These are phyloP conservation scores for Eurotiales sp. DNA, from an alignment of 2,329 filamentous ascomycete genomes.

Conservation along the genomic window DNA sequence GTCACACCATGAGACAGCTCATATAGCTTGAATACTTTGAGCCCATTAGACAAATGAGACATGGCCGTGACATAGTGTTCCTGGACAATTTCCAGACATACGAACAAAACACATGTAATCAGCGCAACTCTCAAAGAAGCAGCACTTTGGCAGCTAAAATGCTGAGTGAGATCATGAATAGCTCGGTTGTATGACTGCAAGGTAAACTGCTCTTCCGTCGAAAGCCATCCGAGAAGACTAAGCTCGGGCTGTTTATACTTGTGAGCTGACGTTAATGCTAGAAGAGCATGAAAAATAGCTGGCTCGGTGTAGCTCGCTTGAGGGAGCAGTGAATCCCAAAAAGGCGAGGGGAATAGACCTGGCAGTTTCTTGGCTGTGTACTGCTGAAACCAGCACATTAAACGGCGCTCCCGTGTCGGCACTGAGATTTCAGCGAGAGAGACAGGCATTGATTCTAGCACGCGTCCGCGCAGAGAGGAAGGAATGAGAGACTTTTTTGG, in stretches of 20 bases:
- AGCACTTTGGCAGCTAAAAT: background rate
- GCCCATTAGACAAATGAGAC: slow-evolving; percentile 1
- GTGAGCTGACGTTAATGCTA: background rate
- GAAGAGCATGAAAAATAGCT: background rate
- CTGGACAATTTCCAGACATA: slow-evolving; percentile 2
- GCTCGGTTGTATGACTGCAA: background rate
- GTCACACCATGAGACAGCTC: background rate
- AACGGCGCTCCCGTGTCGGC: background rate
- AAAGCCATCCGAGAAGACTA: background rate
- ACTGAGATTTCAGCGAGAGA: background rate
- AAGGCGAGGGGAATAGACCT: background rate
- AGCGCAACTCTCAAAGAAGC: slow-evolving; percentile 1
- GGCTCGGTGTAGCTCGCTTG: slow-evolving; percentile 2
- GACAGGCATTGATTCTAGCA: background rate
- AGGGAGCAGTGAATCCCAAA: slow-evolving; percentile 1
- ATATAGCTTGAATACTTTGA: background rate
- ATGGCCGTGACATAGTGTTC: slow-evolving; percentile 2
- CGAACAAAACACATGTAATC: slow-evolving; percentile 1
- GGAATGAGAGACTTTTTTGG: background rate
- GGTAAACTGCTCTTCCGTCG: background rate
- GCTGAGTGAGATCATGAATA: background rate
- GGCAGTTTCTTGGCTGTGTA: slow-evolving; percentile 4
- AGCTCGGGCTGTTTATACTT: background rate
- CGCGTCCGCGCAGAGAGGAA: background rate
- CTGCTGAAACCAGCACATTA: background rate